Evolutionary conservation across 2,329 filamentous ascomycete species (phyloP).

Genomic region (Elsinoe batatas): DNA sequence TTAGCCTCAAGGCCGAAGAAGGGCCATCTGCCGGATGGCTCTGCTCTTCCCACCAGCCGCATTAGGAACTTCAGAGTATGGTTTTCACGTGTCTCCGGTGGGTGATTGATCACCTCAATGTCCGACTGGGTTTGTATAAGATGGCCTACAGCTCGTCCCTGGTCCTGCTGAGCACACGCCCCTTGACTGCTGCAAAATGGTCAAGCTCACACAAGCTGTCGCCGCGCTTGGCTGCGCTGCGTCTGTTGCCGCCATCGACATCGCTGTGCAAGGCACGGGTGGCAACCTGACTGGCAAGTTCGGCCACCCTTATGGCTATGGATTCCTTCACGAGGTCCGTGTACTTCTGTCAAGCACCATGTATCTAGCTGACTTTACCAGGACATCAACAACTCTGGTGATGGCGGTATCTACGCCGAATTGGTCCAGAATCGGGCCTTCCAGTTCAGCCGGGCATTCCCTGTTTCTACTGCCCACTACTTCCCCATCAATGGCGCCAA

Average conservation of each 20-base stretch:
- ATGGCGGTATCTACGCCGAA: constrained; percentile 60
- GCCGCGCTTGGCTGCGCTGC: neutral
- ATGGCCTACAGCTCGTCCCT: neutral
- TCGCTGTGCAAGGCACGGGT: constrained; percentile 22
- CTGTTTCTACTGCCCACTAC: constrained; percentile 40
- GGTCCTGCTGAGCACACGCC: neutral
- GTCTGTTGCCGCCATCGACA: constrained; percentile 17
- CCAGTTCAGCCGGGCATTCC: constrained; percentile 41
- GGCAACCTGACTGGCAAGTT: constrained; percentile 33
- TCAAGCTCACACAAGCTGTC: constrained; percentile 7
- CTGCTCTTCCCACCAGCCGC: neutral
- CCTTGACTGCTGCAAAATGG: neutral
- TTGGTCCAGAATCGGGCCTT: constrained; percentile 60
- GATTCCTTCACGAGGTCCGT: constrained; percentile 24
- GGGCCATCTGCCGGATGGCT: neutral
- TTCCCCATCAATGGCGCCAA: constrained; percentile 44
- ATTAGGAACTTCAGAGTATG: constrained; percentile 6
- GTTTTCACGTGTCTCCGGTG: neutral
- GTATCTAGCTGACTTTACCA: constrained; percentile 20
- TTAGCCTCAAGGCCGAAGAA: neutral
- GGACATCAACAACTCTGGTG: constrained; percentile 57
- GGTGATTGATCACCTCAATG: neutral
- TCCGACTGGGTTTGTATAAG: neutral
- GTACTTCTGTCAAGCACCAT: neutral
- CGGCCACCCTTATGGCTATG: constrained; percentile 31